These are phyloP conservation scores for Mycena albidolilacea DNA, from an alignment of 768 basidiomycete genomes.

Conservation along the genomic window DNA sequence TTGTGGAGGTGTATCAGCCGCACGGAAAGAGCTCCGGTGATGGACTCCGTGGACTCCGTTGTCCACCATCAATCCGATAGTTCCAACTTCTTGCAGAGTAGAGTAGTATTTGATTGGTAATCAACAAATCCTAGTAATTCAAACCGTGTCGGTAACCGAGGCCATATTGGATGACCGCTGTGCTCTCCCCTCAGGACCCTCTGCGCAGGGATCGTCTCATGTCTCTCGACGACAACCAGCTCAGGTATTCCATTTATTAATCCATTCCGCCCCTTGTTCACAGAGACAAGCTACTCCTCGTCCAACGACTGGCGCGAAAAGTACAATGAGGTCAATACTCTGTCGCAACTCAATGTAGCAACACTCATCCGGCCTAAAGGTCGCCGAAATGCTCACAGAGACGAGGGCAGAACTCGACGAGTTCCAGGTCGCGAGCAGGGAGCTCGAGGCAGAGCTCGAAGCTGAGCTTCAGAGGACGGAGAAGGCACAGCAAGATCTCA, in stretches of 20 bases:
- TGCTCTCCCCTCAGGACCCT: slow-evolving; percentile 72
- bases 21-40: not conserved
- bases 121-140: not conserved
- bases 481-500: slow-evolving; percentile 85
- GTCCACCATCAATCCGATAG: not conserved
- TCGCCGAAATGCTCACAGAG: slow-evolving; percentile 87
- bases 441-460: slow-evolving; percentile 94
- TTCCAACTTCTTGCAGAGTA: slow-evolving; percentile 49
- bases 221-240: slow-evolving; percentile 76
- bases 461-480: slow-evolving; percentile 91
- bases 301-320: slow-evolving; percentile 82
- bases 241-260: slow-evolving; percentile 60
- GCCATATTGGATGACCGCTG: slow-evolving; percentile 68
- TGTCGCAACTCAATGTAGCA: slow-evolving; percentile 17
- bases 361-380: slow-evolving; percentile 49
- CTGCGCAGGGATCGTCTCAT: slow-evolving; percentile 73
- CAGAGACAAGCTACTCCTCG: slow-evolving; percentile 64
- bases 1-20: not conserved
- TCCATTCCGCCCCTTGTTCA: slow-evolving; percentile 39
- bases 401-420: slow-evolving; percentile 90
- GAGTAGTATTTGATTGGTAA: slow-evolving; percentile 29
- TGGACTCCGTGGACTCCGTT: not conserved
- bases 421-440: slow-evolving; percentile 89
- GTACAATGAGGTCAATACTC: slow-evolving; percentile 72
- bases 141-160: slow-evolving; percentile 22